These are phyloP conservation scores for Yamadazyma philogaea DNA, from an alignment of 805 yeast genomes.

Conservation along the genomic window DNA sequence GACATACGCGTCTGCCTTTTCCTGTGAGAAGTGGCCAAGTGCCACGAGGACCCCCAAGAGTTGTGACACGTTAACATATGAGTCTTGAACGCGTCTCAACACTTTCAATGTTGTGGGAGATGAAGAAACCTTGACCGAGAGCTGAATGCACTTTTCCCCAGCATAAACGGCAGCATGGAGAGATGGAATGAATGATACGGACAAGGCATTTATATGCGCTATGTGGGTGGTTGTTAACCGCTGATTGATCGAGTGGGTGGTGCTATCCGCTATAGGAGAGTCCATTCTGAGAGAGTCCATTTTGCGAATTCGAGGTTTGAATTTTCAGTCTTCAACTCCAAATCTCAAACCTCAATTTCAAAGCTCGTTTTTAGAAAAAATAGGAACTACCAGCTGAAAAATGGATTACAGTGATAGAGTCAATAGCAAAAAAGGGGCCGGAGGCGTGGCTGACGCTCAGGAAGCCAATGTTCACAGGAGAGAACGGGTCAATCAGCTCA, in stretches of 20 bases:
- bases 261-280: constrained; percentile 40
- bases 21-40: constrained; percentile 23
- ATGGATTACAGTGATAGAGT: constrained; percentile 92
- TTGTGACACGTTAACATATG: constrained; percentile 38
- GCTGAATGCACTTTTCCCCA: constrained; percentile 37
- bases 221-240: constrained; percentile 33
- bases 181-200: constrained; percentile 16
- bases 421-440: constrained; percentile 87
- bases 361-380: neutral
- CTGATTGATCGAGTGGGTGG: constrained; percentile 37
- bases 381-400: neutral
- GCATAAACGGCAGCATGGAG: constrained; percentile 31
- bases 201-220: neutral
- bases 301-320: too few species aligned
- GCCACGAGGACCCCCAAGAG: constrained; percentile 32
- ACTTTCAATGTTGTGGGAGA: constrained; percentile 17
- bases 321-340: neutral
- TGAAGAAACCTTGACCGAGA: constrained; percentile 18
- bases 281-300: constrained; percentile 33
- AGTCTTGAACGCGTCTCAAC: constrained; percentile 42
- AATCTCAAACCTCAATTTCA: neutral
- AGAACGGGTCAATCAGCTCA: constrained; percentile 63
- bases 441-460: constrained; percentile 77
- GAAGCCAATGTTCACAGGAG: constrained; percentile 68
- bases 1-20: constrained; percentile 29